Evolutionary conservation across 192 early-diverging fungal species (phyloP), one percentile per base, ranked within the genome.

Genomic region (Ambispora gerdemannii): DNA sequence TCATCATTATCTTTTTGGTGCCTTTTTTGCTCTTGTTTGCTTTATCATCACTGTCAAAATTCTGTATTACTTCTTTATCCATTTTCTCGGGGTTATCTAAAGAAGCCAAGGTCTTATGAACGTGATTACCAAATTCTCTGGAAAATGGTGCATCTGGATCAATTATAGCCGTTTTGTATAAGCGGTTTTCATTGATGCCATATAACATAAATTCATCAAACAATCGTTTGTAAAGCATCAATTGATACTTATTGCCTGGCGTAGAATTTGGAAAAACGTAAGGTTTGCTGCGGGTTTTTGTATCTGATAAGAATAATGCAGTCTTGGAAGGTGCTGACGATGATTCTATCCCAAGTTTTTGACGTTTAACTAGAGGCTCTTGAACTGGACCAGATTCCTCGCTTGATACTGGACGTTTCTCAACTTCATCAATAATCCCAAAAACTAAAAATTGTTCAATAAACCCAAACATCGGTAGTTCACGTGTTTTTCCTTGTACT

Each of bases 401-500:
- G 13, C 11, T 20, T 58, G 13, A 25, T 20, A 27, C 24, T 58
- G 13, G 19, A 27, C 27, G 49, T 27, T 25, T 24, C 31, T 33
- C 50, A 52, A 67, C 17, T 19, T 67, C 33, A 27, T 69, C 67
- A 38, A 69, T 69, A 4, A 69, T 56, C 27, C 67, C 67, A 38
- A 36, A 34, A 3, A 69, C 52, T n/a, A 69, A 58, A 27, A 35
- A 27, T 27, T 43, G 47, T 24, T n/a, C 32, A n/a, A 69, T 33
- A 69, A 69, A 69, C 24, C 67, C 67, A 56, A 55, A 69, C 22
- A 69, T 34, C 36, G 67, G 67, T 27, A 69, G 10, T 36, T 69
- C 67, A 27, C 67, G 49, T 38, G 67, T 56, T 55, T 69, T 56
- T 28, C 11, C 19, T 0, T 17, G 34, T 1, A 6, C 15, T 24